phyloP scores from a whole-genome alignment of 768 basidiomycete species.

The Russula dissimulans region DNA sequence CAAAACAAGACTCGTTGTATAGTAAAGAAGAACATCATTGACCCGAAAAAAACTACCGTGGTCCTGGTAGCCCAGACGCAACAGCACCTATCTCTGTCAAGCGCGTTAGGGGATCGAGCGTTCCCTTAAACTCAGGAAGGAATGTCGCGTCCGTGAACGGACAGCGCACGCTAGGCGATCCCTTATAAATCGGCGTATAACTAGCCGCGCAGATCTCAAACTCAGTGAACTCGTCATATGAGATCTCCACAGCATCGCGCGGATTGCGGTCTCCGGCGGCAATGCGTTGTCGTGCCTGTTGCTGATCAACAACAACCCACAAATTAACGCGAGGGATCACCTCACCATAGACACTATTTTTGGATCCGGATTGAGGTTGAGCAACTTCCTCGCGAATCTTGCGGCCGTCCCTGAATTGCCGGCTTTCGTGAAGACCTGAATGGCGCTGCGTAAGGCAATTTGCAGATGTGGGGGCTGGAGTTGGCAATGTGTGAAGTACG shows the following conservation, averaged over 20 bases:
- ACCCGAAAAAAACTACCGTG: slow-evolving; percentile 37
- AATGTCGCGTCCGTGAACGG: slow-evolving; percentile 88
- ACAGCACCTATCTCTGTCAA: slow-evolving; percentile 73
- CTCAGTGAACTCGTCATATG: slow-evolving; percentile 88
- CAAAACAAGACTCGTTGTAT: no score
- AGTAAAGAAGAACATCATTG: not conserved
- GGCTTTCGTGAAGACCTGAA: slow-evolving; percentile 79
- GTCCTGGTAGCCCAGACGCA: slow-evolving; percentile 67
- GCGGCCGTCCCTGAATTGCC: slow-evolving; percentile 94
- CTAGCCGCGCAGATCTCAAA: slow-evolving; percentile 92
- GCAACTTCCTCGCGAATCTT: slow-evolving; percentile 77
- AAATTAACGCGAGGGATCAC: not conserved
- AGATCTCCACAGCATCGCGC: slow-evolving; percentile 82
- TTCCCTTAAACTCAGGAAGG: slow-evolving; percentile 78
- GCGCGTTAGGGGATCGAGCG: slow-evolving; percentile 62
- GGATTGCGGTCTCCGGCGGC: slow-evolving; percentile 93
- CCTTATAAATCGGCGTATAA: slow-evolving; percentile 90
- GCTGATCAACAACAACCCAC: not conserved
- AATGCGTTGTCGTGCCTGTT: slow-evolving; percentile 84
- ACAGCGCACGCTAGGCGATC: slow-evolving; percentile 72
- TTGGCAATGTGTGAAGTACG: slow-evolving; percentile 95
- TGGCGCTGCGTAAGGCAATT: slow-evolving; percentile 89
- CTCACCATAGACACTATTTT: slow-evolving; percentile 70
- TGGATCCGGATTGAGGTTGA: slow-evolving; percentile 85
- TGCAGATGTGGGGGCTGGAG: slow-evolving; percentile 83